Conservation (phyloP, 2,329 filamentous ascomycete species). For the Rutstroemia sp. region DNA sequence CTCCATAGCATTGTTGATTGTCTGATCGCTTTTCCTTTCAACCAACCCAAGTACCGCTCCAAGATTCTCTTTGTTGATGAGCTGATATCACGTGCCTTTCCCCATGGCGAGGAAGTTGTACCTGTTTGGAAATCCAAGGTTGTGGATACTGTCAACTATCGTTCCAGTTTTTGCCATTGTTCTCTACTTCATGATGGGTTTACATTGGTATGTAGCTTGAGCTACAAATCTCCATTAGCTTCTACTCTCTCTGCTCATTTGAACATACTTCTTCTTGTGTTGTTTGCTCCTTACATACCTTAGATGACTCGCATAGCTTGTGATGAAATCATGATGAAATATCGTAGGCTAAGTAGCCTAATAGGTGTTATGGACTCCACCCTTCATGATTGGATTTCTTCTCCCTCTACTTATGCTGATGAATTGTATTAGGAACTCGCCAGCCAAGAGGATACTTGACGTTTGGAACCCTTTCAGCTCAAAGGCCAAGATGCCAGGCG, state of each 20-base stretch:
- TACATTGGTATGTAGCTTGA: not conserved
- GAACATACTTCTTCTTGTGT: no score
- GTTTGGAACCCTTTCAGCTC: not conserved
- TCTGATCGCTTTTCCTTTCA: no score
- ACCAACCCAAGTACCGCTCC: not conserved
- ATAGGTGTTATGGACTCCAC: no score
- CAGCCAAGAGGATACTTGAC: not conserved
- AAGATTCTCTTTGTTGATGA: not conserved
- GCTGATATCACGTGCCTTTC: no score
- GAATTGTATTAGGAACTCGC: not conserved
- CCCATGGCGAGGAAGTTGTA: constrained; percentile 14
- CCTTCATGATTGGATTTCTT: no score
- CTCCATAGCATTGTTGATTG: not conserved
- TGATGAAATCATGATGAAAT: no score
- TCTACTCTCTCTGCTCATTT: no score
- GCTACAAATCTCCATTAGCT: no score
- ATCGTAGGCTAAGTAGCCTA: no score
- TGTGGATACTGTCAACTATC: not conserved
- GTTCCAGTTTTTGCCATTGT: not conserved
- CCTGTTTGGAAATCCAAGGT: not conserved
- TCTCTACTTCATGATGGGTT: not conserved
- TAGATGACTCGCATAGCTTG: no score
- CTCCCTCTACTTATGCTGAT: no score
- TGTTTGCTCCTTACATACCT: no score
- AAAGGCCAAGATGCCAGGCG: constrained; percentile 45